phyloP scores from a whole-genome alignment of 768 basidiomycete genomes.

The Psilocybe azurescens region DNA sequence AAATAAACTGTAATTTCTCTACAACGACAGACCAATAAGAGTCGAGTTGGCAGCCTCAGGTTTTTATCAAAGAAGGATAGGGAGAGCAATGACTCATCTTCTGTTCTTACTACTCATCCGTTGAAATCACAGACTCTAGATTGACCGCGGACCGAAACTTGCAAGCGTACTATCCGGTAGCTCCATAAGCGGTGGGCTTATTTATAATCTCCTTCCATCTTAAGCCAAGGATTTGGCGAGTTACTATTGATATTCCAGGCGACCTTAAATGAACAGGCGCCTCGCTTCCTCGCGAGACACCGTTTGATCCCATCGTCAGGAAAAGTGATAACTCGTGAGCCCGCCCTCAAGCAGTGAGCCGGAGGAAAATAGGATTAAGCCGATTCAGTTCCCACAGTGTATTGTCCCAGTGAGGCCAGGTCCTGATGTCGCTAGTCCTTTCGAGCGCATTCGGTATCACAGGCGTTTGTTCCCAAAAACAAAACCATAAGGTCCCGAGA shows the following conservation, averaged over 20 bases:
- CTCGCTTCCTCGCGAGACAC: slow-evolving; percentile 15
- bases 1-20: slow-evolving; percentile 4
- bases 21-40: slow-evolving; percentile 4
- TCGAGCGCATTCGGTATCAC: background rate
- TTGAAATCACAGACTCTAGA: background rate
- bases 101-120: background rate
- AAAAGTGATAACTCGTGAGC: background rate
- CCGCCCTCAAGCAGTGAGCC: background rate
- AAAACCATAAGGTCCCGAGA: slow-evolving; percentile 12
- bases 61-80: slow-evolving; percentile 2
- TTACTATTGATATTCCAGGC: slow-evolving; percentile 3
- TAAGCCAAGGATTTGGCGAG: slow-evolving; percentile 2
- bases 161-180: background rate
- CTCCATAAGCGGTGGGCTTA: background rate
- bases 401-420: background rate
- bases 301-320: slow-evolving; percentile 7
- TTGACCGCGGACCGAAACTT: background rate
- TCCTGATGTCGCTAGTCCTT: background rate
- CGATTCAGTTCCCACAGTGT: slow-evolving; percentile 9
- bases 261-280: slow-evolving; percentile 7
- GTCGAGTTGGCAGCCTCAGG: background rate
- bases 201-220: background rate
- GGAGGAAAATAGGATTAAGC: slow-evolving; percentile 14
- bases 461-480: slow-evolving; percentile 5
- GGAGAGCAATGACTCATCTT: background rate